Base-by-base conservation (phyloP, 2,329 filamentous ascomycete species). In the Aplosporella prunicola region DNA sequence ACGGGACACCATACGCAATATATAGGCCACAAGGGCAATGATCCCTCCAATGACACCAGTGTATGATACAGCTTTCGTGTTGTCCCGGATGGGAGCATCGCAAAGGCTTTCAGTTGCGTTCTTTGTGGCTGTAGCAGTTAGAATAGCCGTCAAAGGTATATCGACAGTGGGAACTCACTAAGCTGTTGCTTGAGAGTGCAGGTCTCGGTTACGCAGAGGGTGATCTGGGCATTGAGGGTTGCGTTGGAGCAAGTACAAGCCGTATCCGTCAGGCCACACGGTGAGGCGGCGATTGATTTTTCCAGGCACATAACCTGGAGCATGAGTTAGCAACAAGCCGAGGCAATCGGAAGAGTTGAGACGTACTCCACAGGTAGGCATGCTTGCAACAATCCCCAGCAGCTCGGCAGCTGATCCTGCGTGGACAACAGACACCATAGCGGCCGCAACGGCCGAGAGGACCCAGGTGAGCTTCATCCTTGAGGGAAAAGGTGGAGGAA, bases 101-200 rank as follows among this genome's bases (percentile, higher is more conserved):
- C 57, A 63, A 8, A 52, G 49, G 8, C 49, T 53, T 23, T 49
- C 40, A 0, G 62, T 57, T 32, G 61, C 55, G 42, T 63, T 64
- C 45, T 65, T 61, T 9, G 59, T 57, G n/a, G 53, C 58, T 57
- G 30, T 8, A 14, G 4, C 7, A 1, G 14, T 48, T 30, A 49
- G 45, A 11, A 8, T 24, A 25, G 5, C 4, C 7, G 14, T 4
- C 1, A 7, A 13, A 13, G 16, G 16, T 7, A 8, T 13, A 9
- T 6, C 15, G 4, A 16, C 3, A n/a, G 10, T 13, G 9, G 18
- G n/a, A 9, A 45, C 51, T 16, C 48, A 54, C 52, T 47, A 11
- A 55, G 38, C 11, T 48, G 37, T 23, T 56, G 49, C 23, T 42
- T 49, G 29, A 53, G 41, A 1, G 45, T 51, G 32, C 51, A 56